Evolutionary conservation across 768 basidiomycete species (phyloP).

Genomic region (Amyloporia xantha): DNA sequence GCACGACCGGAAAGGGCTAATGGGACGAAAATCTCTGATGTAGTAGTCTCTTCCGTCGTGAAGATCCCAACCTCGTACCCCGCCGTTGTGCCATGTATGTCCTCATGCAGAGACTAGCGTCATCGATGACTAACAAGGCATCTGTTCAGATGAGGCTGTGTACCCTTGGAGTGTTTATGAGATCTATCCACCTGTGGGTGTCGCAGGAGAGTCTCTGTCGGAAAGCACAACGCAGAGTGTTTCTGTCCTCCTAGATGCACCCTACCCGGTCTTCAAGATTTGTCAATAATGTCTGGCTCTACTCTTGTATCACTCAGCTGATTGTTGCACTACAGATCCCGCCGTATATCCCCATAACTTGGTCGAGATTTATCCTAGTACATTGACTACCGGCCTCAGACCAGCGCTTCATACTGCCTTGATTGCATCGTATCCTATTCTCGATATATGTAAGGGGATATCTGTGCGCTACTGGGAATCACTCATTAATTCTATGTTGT

Average conservation of each 20-base stretch:
- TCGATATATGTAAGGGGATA: background rate
- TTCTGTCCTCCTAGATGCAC: background rate
- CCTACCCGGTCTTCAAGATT: slow-evolving; percentile 15
- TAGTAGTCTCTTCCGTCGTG: no score
- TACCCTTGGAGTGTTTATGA: slow-evolving; percentile 11
- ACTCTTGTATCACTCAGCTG: background rate
- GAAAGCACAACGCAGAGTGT: background rate
- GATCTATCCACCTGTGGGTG: slow-evolving; percentile 5
- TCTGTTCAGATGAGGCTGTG: background rate
- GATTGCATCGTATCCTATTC: background rate
- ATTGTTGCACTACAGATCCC: slow-evolving; percentile 9
- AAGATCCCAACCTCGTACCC: no score
- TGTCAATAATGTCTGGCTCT: slow-evolving; percentile 7
- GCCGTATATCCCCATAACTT: slow-evolving; percentile 20
- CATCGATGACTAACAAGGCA: no score
- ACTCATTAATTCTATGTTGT: background rate
- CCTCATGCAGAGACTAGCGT: no score
- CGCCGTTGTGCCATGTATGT: no score
- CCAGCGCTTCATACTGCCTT: background rate
- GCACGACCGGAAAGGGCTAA: background rate
- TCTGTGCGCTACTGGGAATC: background rate
- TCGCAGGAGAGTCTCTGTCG: no score
- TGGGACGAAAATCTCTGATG: no score
- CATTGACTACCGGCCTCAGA: background rate
- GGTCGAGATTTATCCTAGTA: slow-evolving; percentile 14